Evolutionary conservation across 1,139 yeast genomes (phyloP), one percentile per base, ranked within the genome.

Genomic region (Kodamaea anthophila): DNA sequence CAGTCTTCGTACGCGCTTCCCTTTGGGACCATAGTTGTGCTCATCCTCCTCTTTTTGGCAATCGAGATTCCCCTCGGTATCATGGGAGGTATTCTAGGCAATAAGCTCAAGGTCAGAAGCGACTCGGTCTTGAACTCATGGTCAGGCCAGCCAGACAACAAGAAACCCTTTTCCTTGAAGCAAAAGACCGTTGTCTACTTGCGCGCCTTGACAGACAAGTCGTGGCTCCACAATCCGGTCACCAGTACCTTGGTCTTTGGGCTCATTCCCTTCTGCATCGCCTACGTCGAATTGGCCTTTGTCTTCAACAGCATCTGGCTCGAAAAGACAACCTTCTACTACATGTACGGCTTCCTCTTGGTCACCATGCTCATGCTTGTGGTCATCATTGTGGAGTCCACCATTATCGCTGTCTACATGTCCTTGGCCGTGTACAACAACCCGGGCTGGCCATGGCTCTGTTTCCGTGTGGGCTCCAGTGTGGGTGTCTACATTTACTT

Each of bases 401-500:
- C 91, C n/a, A 67, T 86, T 21, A 73, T 85, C 24, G 77, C 84
- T 8, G 68, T 81, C 9, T 85, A 80, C 46, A 49, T 80, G 22
- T 70, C 78, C 26, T 64, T 86, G 45, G 53, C 62, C 3, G 66
- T 72, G 26, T 65, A 74, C 39, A 77, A 74, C 32, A 76, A 80
- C 46, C 77, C 77, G 32, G 57, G 65, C 38, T 86, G 96, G 95
- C 85, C 84, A 50, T 86, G 96, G 95, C 66, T 80, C 41, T 66
- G 87, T 11, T 85, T 84, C 52, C 54, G 75, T 38, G 75, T 77
- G 22, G 87, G 94, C 3, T 69, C 85, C 1, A 75, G 87, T 36
- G 76, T 74, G 28, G 74, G 87, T 15, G 67, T 81, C 67, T 85
- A 81, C 58, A 68, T 86, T 38, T 74, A 74, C 45, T 57, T 65